These are phyloP conservation scores for Wallacemonas collosoma DNA, from an alignment of 208 protist genomes.

Conservation along the genomic window DNA sequence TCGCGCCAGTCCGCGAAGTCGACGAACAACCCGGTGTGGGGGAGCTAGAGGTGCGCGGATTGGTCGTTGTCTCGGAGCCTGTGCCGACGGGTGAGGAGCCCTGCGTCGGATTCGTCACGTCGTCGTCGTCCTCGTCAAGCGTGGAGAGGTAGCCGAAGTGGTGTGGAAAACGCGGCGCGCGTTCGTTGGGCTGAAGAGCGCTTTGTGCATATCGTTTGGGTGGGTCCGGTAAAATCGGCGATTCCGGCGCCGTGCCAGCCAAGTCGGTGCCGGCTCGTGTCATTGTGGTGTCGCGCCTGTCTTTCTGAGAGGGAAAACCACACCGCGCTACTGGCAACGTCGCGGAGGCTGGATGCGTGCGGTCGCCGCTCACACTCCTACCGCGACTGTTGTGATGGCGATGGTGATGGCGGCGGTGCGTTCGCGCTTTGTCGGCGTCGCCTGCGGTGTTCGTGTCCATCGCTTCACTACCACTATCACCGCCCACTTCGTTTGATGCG, in stretches of 20 bases:
- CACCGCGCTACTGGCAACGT: not conserved
- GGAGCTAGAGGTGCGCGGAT: not conserved
- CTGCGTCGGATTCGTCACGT: not conserved
- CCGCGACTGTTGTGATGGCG: not conserved
- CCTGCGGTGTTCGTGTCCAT: not conserved
- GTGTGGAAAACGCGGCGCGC: conserved; percentile 3
- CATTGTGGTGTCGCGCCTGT: not conserved
- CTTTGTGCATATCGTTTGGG: not conserved
- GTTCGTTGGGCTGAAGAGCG: not conserved
- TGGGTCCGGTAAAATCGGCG: conserved; percentile 2
- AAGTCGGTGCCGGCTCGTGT: not conserved
- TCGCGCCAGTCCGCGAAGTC: not conserved
- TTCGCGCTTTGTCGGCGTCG: not conserved
- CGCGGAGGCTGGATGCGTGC: conserved; percentile 1
- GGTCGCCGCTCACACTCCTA: not conserved
- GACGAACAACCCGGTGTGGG: not conserved
- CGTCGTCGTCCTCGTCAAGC: not conserved
- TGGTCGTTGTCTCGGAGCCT: not conserved
- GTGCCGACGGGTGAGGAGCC: not conserved
- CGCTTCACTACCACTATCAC: not conserved
- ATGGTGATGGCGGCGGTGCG: conserved; percentile 3
- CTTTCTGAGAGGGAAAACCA: not conserved
- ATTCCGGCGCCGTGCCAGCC: not conserved
- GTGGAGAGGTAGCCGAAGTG: conserved; percentile 12
- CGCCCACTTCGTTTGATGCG: not conserved